Base-by-base conservation (phyloP, 164 flowering plant species). In the Pachysandra terminalis region DNA sequence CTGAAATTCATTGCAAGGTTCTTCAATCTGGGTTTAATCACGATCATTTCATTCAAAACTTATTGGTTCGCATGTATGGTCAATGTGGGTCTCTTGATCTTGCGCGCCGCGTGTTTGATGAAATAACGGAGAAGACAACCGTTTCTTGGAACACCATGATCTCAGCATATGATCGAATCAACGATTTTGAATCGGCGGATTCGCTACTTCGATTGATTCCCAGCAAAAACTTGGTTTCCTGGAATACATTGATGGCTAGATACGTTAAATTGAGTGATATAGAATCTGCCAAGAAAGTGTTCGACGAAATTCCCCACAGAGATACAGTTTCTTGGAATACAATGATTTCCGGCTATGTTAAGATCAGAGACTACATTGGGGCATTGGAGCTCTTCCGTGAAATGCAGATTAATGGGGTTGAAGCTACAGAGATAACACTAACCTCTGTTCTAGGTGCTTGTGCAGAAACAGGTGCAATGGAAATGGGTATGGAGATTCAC, bases 121-220 rank as follows among this genome's bases (percentile, higher is more conserved):
- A 78, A 73, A 83, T 85, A 85, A n/a, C 79, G 22, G 74, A 67
- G 22, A 78, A 62, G 67, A 80, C 66, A 12, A 53, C 67, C 15
- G 71, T 74, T 53, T 73, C 84, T 15, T 85, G 88, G 88, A 85
- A 81, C 53, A 77, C 74, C 59, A 83, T 85, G 85, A 72, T 83
- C 9, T 74, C 77, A 7, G 88, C 79, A 0, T 83, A 82, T 70
- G 77, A 81, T 74, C 72, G 63, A 40, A 27, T 71, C 15, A 60
- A 70, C 28, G 84, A 84, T 66, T 79, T 78, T n/a, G 66, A 35
- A 1, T 70, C 77, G 0, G 83, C 83, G 10, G 74, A 79, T 73
- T 57, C n/a, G 3, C 67, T 84, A 32, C 45, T 81, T 58, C 61
- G 41, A 13, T 58, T 53, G 27, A 82, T 81, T 72, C 88, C 86